Percentiles rank a stretch among this genome's conserved stretches.
phyloP scores from a whole-genome alignment of 1,284 basidiomycete species.

The Coniferiporia weirii region DNA sequence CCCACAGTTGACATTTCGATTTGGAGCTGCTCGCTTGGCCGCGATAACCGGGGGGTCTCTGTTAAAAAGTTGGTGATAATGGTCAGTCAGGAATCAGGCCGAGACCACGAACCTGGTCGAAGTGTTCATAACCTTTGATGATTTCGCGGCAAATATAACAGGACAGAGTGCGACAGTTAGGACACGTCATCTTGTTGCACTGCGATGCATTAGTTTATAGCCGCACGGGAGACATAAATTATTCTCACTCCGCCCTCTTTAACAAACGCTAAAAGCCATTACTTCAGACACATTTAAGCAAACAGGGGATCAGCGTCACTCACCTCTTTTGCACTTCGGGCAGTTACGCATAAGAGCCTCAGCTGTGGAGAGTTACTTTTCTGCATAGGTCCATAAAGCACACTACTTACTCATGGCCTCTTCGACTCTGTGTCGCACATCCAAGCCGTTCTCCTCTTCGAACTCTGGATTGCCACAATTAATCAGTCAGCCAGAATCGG shows the following conservation, averaged over 20 bases:
- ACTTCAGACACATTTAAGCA: conserved; percentile 14
- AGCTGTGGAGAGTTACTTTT: conserved; percentile 36
- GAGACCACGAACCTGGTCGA: conserved; percentile 44
- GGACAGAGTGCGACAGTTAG: conserved; percentile 59
- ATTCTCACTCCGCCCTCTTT: conserved; percentile 64
- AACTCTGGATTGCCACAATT: conserved; percentile 41
- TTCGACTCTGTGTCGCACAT: conserved; percentile 73
- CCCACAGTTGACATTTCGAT: conserved; percentile 67
- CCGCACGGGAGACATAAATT: not conserved
- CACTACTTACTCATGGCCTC: conserved; percentile 77
- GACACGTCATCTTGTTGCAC: conserved; percentile 82
- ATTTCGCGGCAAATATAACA: conserved; percentile 75
- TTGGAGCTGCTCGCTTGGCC: not conserved
- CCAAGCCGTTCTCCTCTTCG: conserved; percentile 65
- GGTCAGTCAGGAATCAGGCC: conserved; percentile 15
- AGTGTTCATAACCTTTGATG: conserved; percentile 76
- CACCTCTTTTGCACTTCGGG: conserved; percentile 71
- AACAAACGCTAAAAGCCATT: conserved; percentile 53
- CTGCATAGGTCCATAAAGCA: not conserved
- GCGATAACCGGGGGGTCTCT: not conserved
- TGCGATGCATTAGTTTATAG: conserved; percentile 25
- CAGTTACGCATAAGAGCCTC: conserved; percentile 80
- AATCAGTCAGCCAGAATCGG: conserved; percentile 8
- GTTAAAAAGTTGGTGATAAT: not conserved
- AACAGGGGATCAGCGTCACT: conserved; percentile 19